Conservation (phyloP, 768 basidiomycete species). For the Holtermannia corniformis region DNA sequence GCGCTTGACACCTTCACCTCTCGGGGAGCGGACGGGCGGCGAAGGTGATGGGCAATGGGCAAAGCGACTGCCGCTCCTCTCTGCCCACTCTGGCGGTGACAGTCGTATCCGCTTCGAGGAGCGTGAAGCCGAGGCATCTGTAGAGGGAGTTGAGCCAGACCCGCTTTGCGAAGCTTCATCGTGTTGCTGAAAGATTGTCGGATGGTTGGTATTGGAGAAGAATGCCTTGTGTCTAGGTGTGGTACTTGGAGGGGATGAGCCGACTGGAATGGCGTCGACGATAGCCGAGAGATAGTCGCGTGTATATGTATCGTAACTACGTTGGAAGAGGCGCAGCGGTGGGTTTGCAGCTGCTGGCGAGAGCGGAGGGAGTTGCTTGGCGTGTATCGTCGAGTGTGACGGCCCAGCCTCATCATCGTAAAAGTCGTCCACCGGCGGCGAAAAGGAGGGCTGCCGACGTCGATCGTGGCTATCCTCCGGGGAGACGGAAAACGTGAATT, state of each 20-base stretch:
- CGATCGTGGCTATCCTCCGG: constrained; percentile 6
- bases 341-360: constrained; percentile 2
- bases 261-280: constrained; percentile 79
- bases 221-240: background rate
- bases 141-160: constrained; percentile 9
- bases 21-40: constrained; percentile 1
- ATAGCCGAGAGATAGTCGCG: constrained; percentile 86
- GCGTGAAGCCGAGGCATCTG: constrained; percentile 10
- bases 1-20: constrained; percentile 5
- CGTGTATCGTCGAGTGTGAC: constrained; percentile 13
- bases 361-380: background rate
- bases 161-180: constrained; percentile 1
- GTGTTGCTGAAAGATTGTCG: background rate
- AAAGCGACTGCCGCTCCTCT: background rate
- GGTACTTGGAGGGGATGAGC: constrained; percentile 16
- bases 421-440: background rate
- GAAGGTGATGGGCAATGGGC: background rate
- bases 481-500: constrained; percentile 23
- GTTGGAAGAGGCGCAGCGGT: constrained; percentile 59
- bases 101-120: constrained; percentile 23
- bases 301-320: constrained; percentile 93
- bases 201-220: background rate
- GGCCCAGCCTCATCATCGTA: constrained; percentile 10
- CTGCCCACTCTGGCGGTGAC: constrained; percentile 10
- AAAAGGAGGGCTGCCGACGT: background rate